Evolutionary conservation across 108 stramenopile genomes (phyloP), one percentile per base, ranked within the genome.

Genomic region (Cylindrotheca closterium): DNA sequence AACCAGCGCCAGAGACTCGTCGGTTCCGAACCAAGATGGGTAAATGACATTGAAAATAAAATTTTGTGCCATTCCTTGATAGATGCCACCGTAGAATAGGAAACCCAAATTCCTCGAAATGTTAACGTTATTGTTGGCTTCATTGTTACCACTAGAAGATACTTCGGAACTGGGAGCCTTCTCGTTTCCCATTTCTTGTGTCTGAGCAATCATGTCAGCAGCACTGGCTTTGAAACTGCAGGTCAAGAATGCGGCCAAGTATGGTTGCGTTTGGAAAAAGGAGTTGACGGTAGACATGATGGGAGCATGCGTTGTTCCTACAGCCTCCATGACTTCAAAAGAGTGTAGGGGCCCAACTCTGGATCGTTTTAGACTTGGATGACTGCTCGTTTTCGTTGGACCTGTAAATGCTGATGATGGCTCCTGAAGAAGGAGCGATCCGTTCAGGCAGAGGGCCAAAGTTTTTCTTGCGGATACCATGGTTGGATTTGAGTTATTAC

Each of bases 151-250:
- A 22, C 7, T 18, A 42, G 23, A 10, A 22, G 26, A n/a, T 25
- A 37, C 37, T 4, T 17, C 50, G 4, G 49, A 51, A 22, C 4
- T 48, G 56, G 0, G 19, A 32, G 48, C 27, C 17, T 53, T 19
- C n/a, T 5, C n/a, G 12, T 29, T 37, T 27, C 47, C 42, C 24
- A 31, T 33, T 25, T 60, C 34, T 29, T 30, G 31, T 22, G 55
- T 58, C 37, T 85, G 83, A 5, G 83, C 87, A 15, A 88, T 63
- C 22, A 68, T 48, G 62, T 88, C 87, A 42, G 87, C 83, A n/a
- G 74, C 60, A 22, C 60, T 75, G 17, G 80, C 87, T 47, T 88
- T 84, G 32, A 84, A 15, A 52, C 65, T 58, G 56, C 87, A 88
- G 5, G 78, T 80, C 46, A 85, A 25, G 50, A 85, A 82, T 32